Conservation (phyloP, 306 rosid genomes). For the Leucaena leucocephala region DNA sequence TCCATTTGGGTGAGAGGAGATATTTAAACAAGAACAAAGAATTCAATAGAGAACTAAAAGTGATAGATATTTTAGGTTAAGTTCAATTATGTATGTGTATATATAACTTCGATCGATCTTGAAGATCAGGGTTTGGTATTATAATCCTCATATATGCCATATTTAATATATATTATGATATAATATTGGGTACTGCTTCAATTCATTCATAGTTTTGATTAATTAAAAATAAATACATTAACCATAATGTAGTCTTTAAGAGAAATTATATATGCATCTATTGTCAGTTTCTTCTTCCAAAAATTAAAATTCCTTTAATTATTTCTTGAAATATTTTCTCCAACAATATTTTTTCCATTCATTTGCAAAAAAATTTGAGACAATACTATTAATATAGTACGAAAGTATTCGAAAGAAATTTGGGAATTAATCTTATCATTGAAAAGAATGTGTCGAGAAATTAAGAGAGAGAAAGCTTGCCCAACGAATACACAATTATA, state of each 20-base stretch:
- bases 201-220: not conserved
- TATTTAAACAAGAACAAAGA: not conserved
- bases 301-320: too few species aligned
- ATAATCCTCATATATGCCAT: not conserved
- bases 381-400: not conserved
- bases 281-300: not conserved
- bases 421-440: too few species aligned
- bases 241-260: not conserved
- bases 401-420: too few species aligned
- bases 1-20: not conserved
- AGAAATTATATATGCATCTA: not conserved
- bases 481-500: not conserved
- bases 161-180: not conserved
- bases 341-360: not conserved
- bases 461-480: not conserved
- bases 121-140: not conserved
- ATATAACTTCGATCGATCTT: too few species aligned
- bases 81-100: too few species aligned
- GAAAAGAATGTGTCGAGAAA: too few species aligned
- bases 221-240: not conserved
- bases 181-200: not conserved
- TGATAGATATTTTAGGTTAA: not conserved
- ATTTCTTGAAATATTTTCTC: too few species aligned
- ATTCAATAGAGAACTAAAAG: not conserved
- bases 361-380: not conserved